Base-by-base conservation (phyloP, 1,284 basidiomycete species). In the Cryptococcus neoformans region DNA sequence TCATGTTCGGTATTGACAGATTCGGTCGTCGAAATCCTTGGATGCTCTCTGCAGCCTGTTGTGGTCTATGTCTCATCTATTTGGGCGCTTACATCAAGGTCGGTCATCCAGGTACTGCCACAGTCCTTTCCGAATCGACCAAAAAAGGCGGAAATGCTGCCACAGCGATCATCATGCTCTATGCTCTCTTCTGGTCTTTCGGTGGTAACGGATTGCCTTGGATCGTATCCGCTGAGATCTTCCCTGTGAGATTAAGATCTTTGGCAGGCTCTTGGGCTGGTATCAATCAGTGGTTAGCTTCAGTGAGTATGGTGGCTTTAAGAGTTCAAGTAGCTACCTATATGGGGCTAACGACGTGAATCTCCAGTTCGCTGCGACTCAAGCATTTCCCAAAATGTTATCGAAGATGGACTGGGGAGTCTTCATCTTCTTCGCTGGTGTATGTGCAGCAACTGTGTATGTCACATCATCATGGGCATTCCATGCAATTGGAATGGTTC, bases 391-490 rank as follows among this genome's bases (percentile, higher is more conserved):
- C 14, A 58, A 64, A 47, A 74, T 76, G 60, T 45, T 55, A 50
- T 68, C 74, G 11, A 56, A 54, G 38, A 63, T 64, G 60, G 61
- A 66, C 17, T 72, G 62, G 55, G 68, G 68, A 9, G 51, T 52
- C 14, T 77, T 68, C 58, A 47, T 75, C 52, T 69, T 76, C 66
- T 77, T 70, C 53, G 66, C 64, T 11, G 45, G 54, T 10, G 64
- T 62, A 48, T 70, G 68, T 50, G 28, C 51, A 7, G 42, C 51
- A 12, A 70, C 68, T 4, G 56, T 62, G 60, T 62, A 38, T 52
- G 58, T 54, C 10, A 9, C 40, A 4, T 28, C 41, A 37, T 42
- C 34, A 48, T 47, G 21, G 21, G 21, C 21, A 21, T 21, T 47
- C 45, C 11, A 14, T 21, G 11, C 11, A 11, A 21, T 21, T 12